Evolutionary conservation across 768 basidiomycete species (phyloP).

Genomic region (Baorangia bicolor): DNA sequence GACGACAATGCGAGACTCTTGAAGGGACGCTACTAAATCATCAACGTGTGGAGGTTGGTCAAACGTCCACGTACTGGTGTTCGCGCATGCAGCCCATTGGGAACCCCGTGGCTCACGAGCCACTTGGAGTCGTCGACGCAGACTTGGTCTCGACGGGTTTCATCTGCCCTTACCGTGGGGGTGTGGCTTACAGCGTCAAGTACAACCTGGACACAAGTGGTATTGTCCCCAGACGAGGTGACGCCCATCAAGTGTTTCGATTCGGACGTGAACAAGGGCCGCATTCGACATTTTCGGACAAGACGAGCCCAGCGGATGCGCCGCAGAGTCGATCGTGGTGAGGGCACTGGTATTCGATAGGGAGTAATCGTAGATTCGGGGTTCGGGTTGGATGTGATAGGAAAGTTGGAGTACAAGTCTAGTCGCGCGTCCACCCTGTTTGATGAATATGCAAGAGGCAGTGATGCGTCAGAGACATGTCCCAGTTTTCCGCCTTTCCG

Average conservation of each 20-base stretch:
- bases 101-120: slow-evolving; percentile 35
- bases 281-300: slow-evolving; percentile 40
- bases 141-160: slow-evolving; percentile 37
- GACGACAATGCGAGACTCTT: slow-evolving; percentile 41
- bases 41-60: slow-evolving; percentile 42
- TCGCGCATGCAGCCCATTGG: slow-evolving; percentile 24
- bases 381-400: too few relatives aligned
- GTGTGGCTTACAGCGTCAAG: slow-evolving; percentile 21
- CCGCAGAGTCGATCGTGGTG: slow-evolving; percentile 40
- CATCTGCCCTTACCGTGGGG: slow-evolving; percentile 33
- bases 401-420: too few relatives aligned
- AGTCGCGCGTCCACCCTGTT: too few relatives aligned
- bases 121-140: slow-evolving; percentile 33
- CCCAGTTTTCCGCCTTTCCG: too few relatives aligned
- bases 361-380: slow-evolving; percentile 23
- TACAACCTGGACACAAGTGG: slow-evolving; percentile 37
- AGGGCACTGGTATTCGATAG: slow-evolving; percentile 40
- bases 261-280: slow-evolving; percentile 37
- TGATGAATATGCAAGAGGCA: too few relatives aligned
- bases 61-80: background rate
- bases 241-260: slow-evolving; percentile 42
- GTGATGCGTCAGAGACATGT: too few relatives aligned
- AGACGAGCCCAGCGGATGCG: slow-evolving; percentile 30
- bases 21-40: slow-evolving; percentile 39
- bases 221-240: slow-evolving; percentile 40